Evolutionary conservation across 441 rosid species (phyloP).

Genomic region (Lagerstroemia fauriei): DNA sequence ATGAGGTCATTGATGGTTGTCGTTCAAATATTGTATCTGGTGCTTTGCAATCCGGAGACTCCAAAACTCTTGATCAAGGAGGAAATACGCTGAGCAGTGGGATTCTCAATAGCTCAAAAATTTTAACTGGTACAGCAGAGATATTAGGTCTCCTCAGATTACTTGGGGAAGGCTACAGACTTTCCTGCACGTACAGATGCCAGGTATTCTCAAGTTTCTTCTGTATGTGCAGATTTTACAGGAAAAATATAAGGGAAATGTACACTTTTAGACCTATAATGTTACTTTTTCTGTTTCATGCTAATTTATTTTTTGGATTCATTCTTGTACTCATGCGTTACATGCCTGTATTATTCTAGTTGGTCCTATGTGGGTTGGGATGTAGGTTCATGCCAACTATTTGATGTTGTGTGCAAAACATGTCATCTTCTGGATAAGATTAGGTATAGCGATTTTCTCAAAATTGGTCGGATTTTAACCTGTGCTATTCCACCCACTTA

Average conservation of each 20-base stretch:
- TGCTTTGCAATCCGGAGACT: conserved; percentile 49
- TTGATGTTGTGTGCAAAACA: neutral
- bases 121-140: conserved; percentile 66
- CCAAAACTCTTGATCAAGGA: conserved; percentile 64
- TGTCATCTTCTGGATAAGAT: neutral
- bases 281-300: neutral
- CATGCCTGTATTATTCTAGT: neutral
- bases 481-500: neutral
- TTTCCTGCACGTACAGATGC: conserved; percentile 78
- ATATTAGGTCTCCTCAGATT: conserved; percentile 69
- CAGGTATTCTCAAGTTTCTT: conserved; percentile 51
- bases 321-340: neutral
- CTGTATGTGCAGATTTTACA: conserved; percentile 22
- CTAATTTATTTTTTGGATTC: neutral
- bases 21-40: conserved; percentile 55
- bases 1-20: conserved; percentile 73
- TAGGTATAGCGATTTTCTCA: neutral
- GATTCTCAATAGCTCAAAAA: conserved; percentile 47
- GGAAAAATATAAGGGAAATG: neutral
- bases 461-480: neutral
- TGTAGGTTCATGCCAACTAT: neutral
- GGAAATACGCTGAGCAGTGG: conserved; percentile 52
- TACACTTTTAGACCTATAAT: neutral
- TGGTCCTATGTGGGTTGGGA: neutral
- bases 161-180: conserved; percentile 91